These are phyloP conservation scores for Backusella sp. DNA, from an alignment of 192 early-diverging fungal species.

Conservation along the genomic window DNA sequence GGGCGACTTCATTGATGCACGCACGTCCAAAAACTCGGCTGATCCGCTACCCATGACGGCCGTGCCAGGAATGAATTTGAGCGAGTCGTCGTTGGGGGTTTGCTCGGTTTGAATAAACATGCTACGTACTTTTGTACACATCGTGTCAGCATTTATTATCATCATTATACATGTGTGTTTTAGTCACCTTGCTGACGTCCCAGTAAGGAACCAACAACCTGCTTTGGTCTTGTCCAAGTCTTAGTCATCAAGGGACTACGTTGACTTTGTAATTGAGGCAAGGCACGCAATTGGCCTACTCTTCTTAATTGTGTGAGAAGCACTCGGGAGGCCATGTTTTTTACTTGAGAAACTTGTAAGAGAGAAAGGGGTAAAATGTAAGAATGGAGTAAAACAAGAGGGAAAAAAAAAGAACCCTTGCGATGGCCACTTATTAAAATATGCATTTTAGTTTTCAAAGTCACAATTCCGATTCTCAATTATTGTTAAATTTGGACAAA, in stretches of 20 bases:
- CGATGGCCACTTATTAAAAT: background rate
- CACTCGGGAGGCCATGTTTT: constrained; percentile 1
- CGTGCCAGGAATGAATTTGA: constrained; percentile 96
- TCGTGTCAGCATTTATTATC: background rate
- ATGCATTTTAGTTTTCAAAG: background rate
- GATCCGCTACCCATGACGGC: constrained; percentile 74
- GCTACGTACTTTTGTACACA: constrained; percentile 41
- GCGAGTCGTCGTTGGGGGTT: constrained; percentile 92
- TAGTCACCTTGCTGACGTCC: constrained; percentile 1
- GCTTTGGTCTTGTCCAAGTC: background rate
- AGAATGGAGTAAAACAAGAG: background rate
- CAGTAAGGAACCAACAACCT: background rate
- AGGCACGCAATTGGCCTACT: background rate
- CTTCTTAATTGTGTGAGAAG: background rate
- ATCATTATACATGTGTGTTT: background rate
- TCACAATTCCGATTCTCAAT: background rate
- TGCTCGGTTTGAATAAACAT: constrained; percentile 90
- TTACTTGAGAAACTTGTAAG: background rate
- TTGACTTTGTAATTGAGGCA: constrained; percentile 4
- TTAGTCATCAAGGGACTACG: constrained; percentile 14
- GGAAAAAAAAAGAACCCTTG: background rate
- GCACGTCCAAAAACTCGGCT: constrained; percentile 80
- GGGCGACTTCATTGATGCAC: constrained; percentile 78
- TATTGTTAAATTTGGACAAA: background rate
- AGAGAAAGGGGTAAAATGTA: background rate